Conservation (phyloP, 352 stramenopile species). For the Pythium rishiriense region DNA sequence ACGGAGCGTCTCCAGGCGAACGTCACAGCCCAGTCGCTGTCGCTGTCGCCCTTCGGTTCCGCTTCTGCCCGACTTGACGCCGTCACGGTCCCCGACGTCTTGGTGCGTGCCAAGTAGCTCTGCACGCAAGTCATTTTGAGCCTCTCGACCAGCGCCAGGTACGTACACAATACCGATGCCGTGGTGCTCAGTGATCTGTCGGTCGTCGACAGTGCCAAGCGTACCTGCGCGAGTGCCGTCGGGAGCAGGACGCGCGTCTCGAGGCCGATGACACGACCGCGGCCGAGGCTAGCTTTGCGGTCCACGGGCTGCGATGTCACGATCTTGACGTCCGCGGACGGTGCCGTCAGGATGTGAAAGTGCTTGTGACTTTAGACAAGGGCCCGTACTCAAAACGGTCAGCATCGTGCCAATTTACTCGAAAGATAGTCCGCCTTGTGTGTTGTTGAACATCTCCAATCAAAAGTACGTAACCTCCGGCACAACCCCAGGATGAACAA, state of each 20-base stretch:
- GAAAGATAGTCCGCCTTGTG: no score
- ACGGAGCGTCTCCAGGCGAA: neutral
- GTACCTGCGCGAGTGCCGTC: constrained; percentile 34
- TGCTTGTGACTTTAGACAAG: no score
- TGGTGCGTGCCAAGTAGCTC: constrained; percentile 2
- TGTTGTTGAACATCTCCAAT: no score
- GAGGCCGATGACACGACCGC: constrained; percentile 11
- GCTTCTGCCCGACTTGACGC: neutral
- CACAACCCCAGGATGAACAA: no score
- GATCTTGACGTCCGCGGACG: no score
- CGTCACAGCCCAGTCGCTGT: neutral
- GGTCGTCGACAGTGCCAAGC: constrained; percentile 29
- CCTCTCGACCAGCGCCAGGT: constrained; percentile 18
- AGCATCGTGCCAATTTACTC: no score
- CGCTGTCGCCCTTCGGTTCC: neutral
- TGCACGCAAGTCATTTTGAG: constrained; percentile 23
- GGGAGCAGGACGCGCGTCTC: constrained; percentile 24
- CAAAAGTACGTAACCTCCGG: no score
- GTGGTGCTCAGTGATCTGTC: constrained; percentile 24
- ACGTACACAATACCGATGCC: constrained; percentile 27
- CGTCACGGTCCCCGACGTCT: neutral
- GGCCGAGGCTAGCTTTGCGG: no score
- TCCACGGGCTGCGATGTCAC: no score
- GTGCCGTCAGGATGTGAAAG: no score
- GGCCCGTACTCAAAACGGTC: no score